phyloP scores from a whole-genome alignment of 1,284 basidiomycete species.

The Ceratobasidium sp. region DNA sequence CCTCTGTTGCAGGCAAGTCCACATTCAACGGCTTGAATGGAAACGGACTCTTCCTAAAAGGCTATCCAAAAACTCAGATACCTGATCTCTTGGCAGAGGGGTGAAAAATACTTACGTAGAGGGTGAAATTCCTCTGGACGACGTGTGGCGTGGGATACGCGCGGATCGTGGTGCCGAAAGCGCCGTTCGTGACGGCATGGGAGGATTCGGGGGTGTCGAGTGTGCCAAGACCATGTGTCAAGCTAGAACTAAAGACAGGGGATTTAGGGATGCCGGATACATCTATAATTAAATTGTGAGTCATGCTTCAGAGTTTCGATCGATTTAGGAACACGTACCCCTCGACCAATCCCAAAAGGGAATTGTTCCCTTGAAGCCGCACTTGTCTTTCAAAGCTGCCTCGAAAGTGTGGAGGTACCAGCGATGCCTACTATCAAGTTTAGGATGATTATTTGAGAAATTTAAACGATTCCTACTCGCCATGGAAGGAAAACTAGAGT shows the following conservation, averaged over 20 bases:
- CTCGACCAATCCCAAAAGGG: constrained; percentile 44
- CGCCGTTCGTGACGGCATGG: constrained; percentile 28
- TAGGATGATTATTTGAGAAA: no score
- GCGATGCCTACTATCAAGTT: no score
- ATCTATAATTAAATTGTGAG: not conserved
- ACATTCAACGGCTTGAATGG: constrained; percentile 12
- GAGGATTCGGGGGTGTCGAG: not conserved
- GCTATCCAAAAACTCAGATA: no score
- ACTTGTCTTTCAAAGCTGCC: constrained; percentile 13
- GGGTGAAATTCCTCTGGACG: constrained; percentile 27
- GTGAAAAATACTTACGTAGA: not conserved
- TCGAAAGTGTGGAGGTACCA: constrained; percentile 27
- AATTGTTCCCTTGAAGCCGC: constrained; percentile 27
- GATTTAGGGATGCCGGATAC: constrained; percentile 15
- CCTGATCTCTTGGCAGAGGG: no score
- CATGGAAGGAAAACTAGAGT: constrained; percentile 37
- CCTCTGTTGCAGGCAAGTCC: not conserved
- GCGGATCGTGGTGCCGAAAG: constrained; percentile 26
- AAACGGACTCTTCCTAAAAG: constrained; percentile 23
- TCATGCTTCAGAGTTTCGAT: no score
- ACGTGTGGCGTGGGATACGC: constrained; percentile 41
- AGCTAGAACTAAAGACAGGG: constrained; percentile 22
- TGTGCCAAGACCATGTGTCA: constrained; percentile 32
- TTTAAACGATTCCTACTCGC: no score
- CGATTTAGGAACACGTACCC: no score